These are phyloP conservation scores for Colletotrichum shisoi DNA, from an alignment of 2,329 filamentous ascomycete genomes.

Conservation along the genomic window DNA sequence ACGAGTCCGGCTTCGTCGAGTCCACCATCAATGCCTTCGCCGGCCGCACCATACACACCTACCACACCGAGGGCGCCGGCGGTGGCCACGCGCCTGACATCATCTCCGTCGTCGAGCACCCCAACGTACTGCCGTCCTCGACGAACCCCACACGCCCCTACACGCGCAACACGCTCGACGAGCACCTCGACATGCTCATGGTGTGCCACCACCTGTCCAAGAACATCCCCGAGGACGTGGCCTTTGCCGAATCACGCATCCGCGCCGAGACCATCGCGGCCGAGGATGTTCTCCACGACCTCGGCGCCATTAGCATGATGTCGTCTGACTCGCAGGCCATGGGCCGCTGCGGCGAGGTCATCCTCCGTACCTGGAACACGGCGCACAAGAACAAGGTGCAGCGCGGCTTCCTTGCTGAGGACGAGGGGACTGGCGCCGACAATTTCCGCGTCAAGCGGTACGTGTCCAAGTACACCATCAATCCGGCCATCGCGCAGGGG, in stretches of 20 bases:
- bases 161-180: conserved; percentile 90
- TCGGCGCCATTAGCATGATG: conserved; percentile 98
- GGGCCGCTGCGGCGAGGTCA: conserved; percentile 93
- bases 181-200: conserved; percentile 98
- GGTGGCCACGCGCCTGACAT: conserved; percentile 96
- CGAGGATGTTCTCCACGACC: conserved; percentile 93
- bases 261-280: conserved; percentile 95
- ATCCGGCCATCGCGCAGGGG: conserved; percentile 89
- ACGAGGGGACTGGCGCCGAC: conserved; percentile 79
- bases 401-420: conserved; percentile 77
- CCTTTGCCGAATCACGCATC: conserved; percentile 93
- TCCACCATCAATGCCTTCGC: conserved; percentile 87
- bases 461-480: conserved; percentile 95
- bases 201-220: conserved; percentile 93
- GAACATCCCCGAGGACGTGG: conserved; percentile 93
- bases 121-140: conserved; percentile 86
- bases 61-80: conserved; percentile 94
- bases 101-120: conserved; percentile 87
- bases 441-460: conserved; percentile 94
- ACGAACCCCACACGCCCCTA: conserved; percentile 93
- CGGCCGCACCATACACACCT: conserved; percentile 89
- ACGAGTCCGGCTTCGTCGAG: conserved; percentile 97
- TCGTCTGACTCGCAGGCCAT: conserved; percentile 94
- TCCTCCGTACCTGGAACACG: conserved; percentile 94
- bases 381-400: conserved; percentile 96